Base-by-base conservation (phyloP, 768 basidiomycete genomes). In the Tricholoma sp. region DNA sequence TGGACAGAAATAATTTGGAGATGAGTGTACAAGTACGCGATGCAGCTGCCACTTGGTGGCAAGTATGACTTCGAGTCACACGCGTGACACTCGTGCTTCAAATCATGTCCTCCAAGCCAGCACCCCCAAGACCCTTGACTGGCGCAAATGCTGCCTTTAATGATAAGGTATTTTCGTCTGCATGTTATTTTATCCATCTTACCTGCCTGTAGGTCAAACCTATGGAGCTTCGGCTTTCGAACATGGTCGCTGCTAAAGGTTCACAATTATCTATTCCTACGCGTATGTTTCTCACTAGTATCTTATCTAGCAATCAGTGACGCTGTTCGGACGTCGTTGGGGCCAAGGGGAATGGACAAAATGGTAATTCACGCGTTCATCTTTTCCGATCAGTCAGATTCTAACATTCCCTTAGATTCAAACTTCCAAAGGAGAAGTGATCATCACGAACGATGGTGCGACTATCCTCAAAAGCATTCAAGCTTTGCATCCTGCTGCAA, bases 331-430 rank as follows among this genome's bases (percentile, higher is more conserved):
- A 98, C 96, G 45, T 98, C 95, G 42, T 74, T 99, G 63, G 96
- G 96, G 12, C 96, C 96, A 48, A 86, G 90, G 71, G 96, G 96
- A 59, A 99, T 99, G 96, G 96, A 98, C 77, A 98, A 98, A 80
- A 98, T 98, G 96, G 96, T 91, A 65, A 57, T 77, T 60, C 29
- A 57, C 53, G 24, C 48, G 48, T 59, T 33, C 49, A n/a, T 28
- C 58, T 45, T 57, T 34, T 44, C 54, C 44, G 54, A 53, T 41
- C 39, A 20, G 50, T 53, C 50, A 54, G 28, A 49, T 44, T 55
- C 52, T 52, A 53, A 52, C 55, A 28, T 37, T 37, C 45, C 52
- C 57, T 34, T 58, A 97, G 96, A 98, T 98, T 67, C 93, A 94
- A 84, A 97, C 94, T 6, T 75, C 91, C 7, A 93, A 94, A 71